Evolutionary conservation across 768 basidiomycete genomes (phyloP), one percentile per base, ranked within the genome.

Genomic region (Ephemerocybe angulata): DNA sequence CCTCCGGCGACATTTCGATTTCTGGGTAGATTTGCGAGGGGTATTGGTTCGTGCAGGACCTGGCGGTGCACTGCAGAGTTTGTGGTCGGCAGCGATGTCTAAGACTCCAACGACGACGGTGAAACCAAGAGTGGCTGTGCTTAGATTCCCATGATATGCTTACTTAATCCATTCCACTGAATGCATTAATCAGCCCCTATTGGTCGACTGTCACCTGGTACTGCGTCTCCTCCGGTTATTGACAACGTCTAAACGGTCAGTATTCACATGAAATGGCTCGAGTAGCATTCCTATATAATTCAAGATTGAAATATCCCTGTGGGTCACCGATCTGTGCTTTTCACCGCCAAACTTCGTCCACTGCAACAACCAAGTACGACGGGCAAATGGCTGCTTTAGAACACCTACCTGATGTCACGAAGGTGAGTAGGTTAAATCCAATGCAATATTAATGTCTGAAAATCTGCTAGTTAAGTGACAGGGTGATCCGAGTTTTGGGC

Each of bases 401-500:
- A 58, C 70, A 68, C 17, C 69, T 87, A 27, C 75, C 78, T 10
- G 74, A 82, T 7, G 68, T 87, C 44, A 72, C 80, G 1, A 74
- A 79, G 70, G 87, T 86, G 63, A 56, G 75, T 60, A 24, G 2
- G 29, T 17, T 38, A 22, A 15, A 3, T 11, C 3, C 29, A 28
- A 3, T 5, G 4, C 40, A 22, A 15, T 27, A 11, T 44, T 22
- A 13, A 4, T 21, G 49, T 43, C 41, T 8, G 40, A 50, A 58
- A 35, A n/a, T 12, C 49, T 30, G 42, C 52, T 62, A 92, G 90
- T 73, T 93, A 52, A 90, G 84, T 62, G 77, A 82, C 24, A 76
- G 78, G 53, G 83, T 91, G 1, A 72, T 85, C 6, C 76, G 90
- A 58, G 75, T 93, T 7, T 70, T 93, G 19, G 90, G 87, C 3